phyloP scores from a whole-genome alignment of 1,284 basidiomycete species.

The Waitea zeae region DNA sequence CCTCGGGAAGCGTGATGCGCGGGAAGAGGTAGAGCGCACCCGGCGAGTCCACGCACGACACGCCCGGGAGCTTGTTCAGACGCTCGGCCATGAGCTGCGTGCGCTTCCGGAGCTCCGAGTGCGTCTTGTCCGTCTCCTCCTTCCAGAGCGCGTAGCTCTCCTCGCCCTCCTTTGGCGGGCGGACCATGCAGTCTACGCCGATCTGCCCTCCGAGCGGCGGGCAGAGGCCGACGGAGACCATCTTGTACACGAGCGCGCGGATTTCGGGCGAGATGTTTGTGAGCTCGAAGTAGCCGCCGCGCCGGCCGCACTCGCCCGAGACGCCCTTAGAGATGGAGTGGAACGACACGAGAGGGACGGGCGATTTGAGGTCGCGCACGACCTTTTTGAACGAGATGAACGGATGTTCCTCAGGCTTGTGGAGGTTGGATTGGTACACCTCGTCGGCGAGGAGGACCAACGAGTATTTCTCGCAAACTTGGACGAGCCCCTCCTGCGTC shows the following conservation, averaged over 20 bases:
- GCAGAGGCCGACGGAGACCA: constrained; percentile 81
- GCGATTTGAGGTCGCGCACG: constrained; percentile 41
- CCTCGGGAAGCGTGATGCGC: constrained; percentile 47
- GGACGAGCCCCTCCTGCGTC: constrained; percentile 61
- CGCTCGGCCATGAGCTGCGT: constrained; percentile 58
- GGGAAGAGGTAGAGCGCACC: constrained; percentile 88
- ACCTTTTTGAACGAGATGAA: constrained; percentile 91
- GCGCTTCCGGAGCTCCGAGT: constrained; percentile 55
- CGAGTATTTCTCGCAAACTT: constrained; percentile 70
- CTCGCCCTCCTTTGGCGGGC: constrained; percentile 63
- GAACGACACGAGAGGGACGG: constrained; percentile 77
- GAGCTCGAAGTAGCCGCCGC: constrained; percentile 89
- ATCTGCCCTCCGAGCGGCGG: constrained; percentile 82
- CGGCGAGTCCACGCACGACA: constrained; percentile 76
- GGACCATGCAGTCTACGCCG: constrained; percentile 81
- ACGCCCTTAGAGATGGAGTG: constrained; percentile 95
- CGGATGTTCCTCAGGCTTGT: constrained; percentile 43
- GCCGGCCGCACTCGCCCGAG: constrained; percentile 82
- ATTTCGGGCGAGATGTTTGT: constrained; percentile 66
- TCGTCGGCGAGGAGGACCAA: constrained; percentile 88
- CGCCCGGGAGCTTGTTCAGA: constrained; percentile 64
- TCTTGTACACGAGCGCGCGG: constrained; percentile 83
- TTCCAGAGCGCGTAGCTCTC: constrained; percentile 67
- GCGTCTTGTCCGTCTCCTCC: constrained; percentile 66
- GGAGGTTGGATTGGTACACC: constrained; percentile 89